Percentiles rank a stretch among this genome's conserved stretches.
Conservation (phyloP, 768 basidiomycete genomes). For the Dacryopinax primogenitus region DNA sequence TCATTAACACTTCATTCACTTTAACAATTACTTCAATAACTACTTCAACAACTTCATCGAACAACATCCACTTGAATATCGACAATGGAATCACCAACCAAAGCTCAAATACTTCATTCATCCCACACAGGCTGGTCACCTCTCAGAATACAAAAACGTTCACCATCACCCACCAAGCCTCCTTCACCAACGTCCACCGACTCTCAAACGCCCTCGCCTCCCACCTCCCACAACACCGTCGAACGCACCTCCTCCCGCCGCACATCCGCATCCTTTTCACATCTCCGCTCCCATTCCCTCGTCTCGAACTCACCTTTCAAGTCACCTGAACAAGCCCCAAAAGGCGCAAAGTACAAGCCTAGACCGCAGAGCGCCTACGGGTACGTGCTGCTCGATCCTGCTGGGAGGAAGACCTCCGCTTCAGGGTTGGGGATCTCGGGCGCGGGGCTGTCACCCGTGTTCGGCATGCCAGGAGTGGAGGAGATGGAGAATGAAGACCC, state of each 20-base stretch:
- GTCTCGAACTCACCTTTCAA: slow-evolving; percentile 83
- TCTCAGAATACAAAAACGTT: too few relatives aligned
- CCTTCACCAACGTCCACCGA: neutral
- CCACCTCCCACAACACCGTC: neutral
- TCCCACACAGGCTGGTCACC: too few relatives aligned
- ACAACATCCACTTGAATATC: too few relatives aligned
- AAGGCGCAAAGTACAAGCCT: neutral
- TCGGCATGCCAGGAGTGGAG: neutral
- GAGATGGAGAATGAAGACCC: neutral
- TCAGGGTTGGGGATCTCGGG: neutral
- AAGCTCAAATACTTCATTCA: too few relatives aligned
- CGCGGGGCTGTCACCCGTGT: neutral
- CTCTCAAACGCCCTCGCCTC: neutral
- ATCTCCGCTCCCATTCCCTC: slow-evolving; percentile 26
- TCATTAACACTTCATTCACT: too few relatives aligned
- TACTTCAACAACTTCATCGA: too few relatives aligned
- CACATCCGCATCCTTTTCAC: neutral
- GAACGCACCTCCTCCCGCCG: neutral
- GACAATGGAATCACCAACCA: too few relatives aligned
- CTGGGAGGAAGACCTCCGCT: neutral
- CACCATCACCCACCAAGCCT: neutral
- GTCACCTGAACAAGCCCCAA: slow-evolving; percentile 9
- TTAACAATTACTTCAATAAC: too few relatives aligned
- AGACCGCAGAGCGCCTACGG: slow-evolving; percentile 10
- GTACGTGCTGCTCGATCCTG: neutral